Conservation (phyloP, 1,284 basidiomycete species). For the Rhodofomes roseus region DNA sequence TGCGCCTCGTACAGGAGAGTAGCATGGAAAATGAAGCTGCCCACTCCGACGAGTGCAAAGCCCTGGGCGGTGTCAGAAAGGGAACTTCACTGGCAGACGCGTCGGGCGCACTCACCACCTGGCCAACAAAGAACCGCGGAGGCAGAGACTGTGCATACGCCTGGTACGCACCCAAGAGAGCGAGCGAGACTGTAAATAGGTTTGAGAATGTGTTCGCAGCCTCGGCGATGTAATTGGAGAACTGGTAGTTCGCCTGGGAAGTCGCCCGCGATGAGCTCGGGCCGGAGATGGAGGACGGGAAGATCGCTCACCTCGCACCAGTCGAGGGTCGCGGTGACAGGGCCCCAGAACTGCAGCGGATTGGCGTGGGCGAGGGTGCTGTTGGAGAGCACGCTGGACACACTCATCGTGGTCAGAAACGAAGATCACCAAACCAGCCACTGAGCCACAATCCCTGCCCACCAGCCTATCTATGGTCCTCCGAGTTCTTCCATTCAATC, state of each 20-base stretch:
- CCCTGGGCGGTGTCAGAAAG: slow-evolving; percentile 34
- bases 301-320: slow-evolving; percentile 57
- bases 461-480: neutral
- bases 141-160: slow-evolving; percentile 42
- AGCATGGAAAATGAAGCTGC: slow-evolving; percentile 67
- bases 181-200: slow-evolving; percentile 48
- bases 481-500: no score
- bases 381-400: slow-evolving; percentile 13
- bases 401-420: slow-evolving; percentile 7
- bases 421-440: no score
- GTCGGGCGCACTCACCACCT: slow-evolving; percentile 36
- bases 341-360: slow-evolving; percentile 44
- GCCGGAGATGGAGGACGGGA: neutral
- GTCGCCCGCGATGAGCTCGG: slow-evolving; percentile 9
- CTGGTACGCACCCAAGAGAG: slow-evolving; percentile 40
- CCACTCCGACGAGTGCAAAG: slow-evolving; percentile 56
- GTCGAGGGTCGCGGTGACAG: slow-evolving; percentile 63
- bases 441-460: no score
- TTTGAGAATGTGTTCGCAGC: slow-evolving; percentile 66
- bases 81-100: neutral
- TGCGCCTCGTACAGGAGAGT: slow-evolving; percentile 67
- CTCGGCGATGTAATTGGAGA: slow-evolving; percentile 65
- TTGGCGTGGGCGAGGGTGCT: slow-evolving; percentile 6
- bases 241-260: slow-evolving; percentile 62
- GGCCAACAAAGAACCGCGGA: slow-evolving; percentile 46